Conservation (phyloP, 108 stramenopile genomes). For the Mayamaea pseudoterrestris region DNA sequence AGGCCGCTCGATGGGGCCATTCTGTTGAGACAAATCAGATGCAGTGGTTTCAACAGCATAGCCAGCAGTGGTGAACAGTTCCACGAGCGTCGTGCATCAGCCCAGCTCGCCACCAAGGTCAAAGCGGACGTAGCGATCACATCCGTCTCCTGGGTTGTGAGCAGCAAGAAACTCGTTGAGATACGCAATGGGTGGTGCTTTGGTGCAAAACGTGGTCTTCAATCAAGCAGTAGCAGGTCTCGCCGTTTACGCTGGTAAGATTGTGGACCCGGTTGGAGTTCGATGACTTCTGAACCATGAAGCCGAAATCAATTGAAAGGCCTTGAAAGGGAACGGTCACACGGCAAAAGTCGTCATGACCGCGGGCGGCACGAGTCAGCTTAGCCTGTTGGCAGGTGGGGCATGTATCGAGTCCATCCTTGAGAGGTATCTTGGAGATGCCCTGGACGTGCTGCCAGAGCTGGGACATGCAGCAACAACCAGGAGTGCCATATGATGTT, state of each 20-base stretch:
- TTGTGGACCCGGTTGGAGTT: constrained; percentile 2
- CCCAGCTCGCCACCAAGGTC: too few species aligned
- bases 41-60: constrained; percentile 12
- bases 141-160: too few species aligned
- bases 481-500: too few species aligned
- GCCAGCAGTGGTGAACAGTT: constrained; percentile 2
- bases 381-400: too few species aligned
- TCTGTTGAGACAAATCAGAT: constrained; percentile 11
- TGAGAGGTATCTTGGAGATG: too few species aligned
- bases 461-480: too few species aligned
- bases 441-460: too few species aligned
- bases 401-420: too few species aligned
- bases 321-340: constrained; percentile 1
- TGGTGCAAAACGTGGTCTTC: constrained; percentile 9
- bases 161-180: constrained; percentile 3
- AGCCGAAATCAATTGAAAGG: neutral
- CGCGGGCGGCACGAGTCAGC: too few species aligned
- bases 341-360: neutral
- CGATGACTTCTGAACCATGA: too few species aligned
- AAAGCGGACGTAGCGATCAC: too few species aligned
- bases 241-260: constrained; percentile 3
- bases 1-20: constrained; percentile 7
- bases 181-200: constrained; percentile 8
- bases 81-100: constrained; percentile 1
- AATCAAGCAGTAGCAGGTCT: constrained; percentile 11